phyloP scores from a whole-genome alignment of 495 filamentous ascomycete species.

The Apodospora peruviana region DNA sequence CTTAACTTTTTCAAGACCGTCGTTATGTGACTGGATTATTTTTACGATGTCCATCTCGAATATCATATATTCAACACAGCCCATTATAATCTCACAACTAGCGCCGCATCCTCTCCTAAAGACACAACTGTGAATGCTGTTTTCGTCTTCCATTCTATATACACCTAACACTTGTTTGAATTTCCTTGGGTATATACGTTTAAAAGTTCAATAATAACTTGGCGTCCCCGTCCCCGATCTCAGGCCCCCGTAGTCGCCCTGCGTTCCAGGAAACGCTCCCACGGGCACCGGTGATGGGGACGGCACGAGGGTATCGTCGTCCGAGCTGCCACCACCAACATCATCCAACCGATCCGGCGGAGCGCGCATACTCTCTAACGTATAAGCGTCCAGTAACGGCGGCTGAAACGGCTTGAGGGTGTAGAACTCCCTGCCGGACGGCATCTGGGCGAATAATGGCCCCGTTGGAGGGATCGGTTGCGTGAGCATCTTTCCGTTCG shows the following conservation, averaged over 20 bases:
- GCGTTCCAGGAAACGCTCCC: conserved; percentile 34
- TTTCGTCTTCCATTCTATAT: no score
- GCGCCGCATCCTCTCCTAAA: no score
- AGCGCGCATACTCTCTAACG: conserved; percentile 47
- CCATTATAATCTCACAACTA: no score
- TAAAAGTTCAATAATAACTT: conserved; percentile 37
- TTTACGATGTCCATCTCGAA: no score
- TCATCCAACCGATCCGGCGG: conserved; percentile 49
- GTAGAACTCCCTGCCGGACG: conserved; percentile 84
- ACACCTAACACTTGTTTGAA: no score
- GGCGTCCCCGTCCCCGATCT: conserved; percentile 26
- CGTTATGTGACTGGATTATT: no score
- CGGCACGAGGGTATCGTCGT: conserved; percentile 32
- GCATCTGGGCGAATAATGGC: conserved; percentile 67
- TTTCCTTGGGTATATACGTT: no score
- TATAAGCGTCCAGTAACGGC: conserved; percentile 50
- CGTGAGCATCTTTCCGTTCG: conserved; percentile 62
- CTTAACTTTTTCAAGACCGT: no score
- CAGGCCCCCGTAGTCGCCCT: conserved; percentile 19
- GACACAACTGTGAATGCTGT: no score
- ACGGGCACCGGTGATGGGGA: conserved; percentile 12
- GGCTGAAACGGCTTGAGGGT: conserved; percentile 54
- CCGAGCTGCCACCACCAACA: conserved; percentile 35
- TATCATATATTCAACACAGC: no score
- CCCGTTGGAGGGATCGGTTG: conserved; percentile 68